Base-by-base conservation (phyloP, 768 basidiomycete species). In the Russula foetens region DNA sequence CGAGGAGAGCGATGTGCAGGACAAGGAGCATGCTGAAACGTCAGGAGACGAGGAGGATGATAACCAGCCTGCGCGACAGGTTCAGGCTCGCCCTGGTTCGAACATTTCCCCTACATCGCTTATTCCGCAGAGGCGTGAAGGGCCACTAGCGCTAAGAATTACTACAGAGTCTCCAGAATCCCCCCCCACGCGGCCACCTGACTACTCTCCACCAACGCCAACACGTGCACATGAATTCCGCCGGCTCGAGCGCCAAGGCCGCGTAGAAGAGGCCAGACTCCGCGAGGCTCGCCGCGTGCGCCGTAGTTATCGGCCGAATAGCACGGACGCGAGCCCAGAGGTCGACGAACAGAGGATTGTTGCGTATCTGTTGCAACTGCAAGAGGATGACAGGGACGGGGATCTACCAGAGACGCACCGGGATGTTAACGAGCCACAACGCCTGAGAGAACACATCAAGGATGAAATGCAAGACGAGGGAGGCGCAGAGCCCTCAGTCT, bases 141-240 rank as follows among this genome's bases (percentile, higher is more conserved):
- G n/a, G 39, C 56, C 7, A 41, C 21, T 49, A 48, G 24, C 63
- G 51, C 46, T 23, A 21, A 47, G 60, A 26, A 51, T 48, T 15
- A 60, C 64, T 44, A 55, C 55, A 7, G 66, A 57, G 4, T 26
- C 60, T n/a, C 47, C 49, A 3, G 52, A 51, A 17, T 46, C 60
- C 23, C 48, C 52, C 46, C 48, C 31, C 4, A 5, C 17, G 26
- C 35, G 47, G 23, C 55, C 47, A n/a, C 24, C 48, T 28, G 47
- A 48, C 14, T 69, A 69, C 60, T 68, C 67, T 11, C 69, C 69
- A 14, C 66, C 66, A 28, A 64, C 63, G 56, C 65, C 52, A 23
- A 68, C 69, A 49, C 63, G 68, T 4, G 69, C 69, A 21, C 58
- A 55, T n/a, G 58, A 57, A 59, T 64, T 52, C 47, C 35, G 23